Base-by-base conservation (phyloP, 2,329 filamentous ascomycete genomes). In the Hymenoscyphus linearis region DNA sequence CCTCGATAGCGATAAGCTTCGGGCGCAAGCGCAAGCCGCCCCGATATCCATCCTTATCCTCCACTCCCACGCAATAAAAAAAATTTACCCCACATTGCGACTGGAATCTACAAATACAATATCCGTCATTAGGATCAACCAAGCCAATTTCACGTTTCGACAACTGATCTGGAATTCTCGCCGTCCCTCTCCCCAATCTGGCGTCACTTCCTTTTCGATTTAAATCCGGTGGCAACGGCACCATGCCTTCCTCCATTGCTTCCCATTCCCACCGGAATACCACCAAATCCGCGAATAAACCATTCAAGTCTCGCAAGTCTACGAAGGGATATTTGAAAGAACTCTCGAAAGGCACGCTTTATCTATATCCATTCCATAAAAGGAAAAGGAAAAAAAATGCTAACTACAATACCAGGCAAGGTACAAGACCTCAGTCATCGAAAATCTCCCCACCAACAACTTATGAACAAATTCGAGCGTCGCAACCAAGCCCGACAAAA, bases 381-480 rank as follows among this genome's bases (percentile, higher is more conserved):
- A 25, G 9, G 25, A 22, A 22, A 35, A 50, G 25, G 7, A 25
- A 50, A 25, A 3, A 25, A 22, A 22, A 35, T 55, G 25, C 34
- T 37, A 44, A 47, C 18, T 27, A 22, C 27, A 27, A 13, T 35
- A n/a, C 16, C 40, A 95, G 91, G 93, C 73, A 95, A 95, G 76
- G 83, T 93, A 56, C 44, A 81, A 60, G 79, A 85, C 70, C 90
- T 96, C 72, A 85, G 82, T 70, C 80, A 81, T 69, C 86, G 93
- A 72, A 96, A 91, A 76, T 96, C 93, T 16, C 91, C 91, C 60
- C 91, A 96, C 75, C 95, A 99, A 75, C 91, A 96, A 78, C 85
- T 97, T 77, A 93, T 97, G 90, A 96, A 92, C 62, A 99, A 98
- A 77, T 84, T 99, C 74, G 92, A 96, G 76, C 89, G 95, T 63